These are phyloP conservation scores for Zancudomyces culisetae DNA, from an alignment of 371 early-diverging fungal species.

Conservation along the genomic window DNA sequence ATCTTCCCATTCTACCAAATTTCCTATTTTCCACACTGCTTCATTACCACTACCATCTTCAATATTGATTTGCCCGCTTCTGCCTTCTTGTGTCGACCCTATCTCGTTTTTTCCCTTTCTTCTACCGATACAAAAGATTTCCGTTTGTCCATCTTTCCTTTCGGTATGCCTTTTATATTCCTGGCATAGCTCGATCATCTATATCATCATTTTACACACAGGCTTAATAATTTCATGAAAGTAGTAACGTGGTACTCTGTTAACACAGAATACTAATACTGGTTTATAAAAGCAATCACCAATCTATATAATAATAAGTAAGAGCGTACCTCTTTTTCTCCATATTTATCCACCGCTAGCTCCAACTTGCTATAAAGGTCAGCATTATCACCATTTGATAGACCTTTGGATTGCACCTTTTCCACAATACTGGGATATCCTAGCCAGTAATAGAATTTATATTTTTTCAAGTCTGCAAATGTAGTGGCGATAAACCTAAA, in stretches of 20 bases:
- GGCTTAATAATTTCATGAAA: neutral
- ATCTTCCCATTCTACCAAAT: neutral
- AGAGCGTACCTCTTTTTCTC: neutral
- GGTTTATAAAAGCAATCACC: too few relatives aligned
- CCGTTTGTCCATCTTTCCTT: neutral
- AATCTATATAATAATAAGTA: too few relatives aligned
- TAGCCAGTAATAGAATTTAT: constrained; percentile 84
- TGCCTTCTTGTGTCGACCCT: too few relatives aligned
- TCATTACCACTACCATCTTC: neutral
- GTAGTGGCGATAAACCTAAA: constrained; percentile 50
- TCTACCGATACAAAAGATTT: neutral
- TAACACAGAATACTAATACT: too few relatives aligned
- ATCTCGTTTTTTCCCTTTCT: too few relatives aligned
- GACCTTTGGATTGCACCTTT: constrained; percentile 8
- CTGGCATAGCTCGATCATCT: constrained; percentile 6
- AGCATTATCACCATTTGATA: neutral
- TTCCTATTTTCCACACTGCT: neutral
- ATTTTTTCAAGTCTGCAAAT: constrained; percentile 84
- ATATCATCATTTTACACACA: neutral
- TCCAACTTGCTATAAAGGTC: neutral
- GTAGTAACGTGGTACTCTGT: too few relatives aligned
- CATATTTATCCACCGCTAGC: neutral
- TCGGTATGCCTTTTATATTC: constrained; percentile 4
- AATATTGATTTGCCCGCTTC: too few relatives aligned
- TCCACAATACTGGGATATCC: constrained; percentile 55